These are phyloP conservation scores for Aspergillus asperescens DNA, from an alignment of 495 filamentous ascomycete species.

Conservation along the genomic window DNA sequence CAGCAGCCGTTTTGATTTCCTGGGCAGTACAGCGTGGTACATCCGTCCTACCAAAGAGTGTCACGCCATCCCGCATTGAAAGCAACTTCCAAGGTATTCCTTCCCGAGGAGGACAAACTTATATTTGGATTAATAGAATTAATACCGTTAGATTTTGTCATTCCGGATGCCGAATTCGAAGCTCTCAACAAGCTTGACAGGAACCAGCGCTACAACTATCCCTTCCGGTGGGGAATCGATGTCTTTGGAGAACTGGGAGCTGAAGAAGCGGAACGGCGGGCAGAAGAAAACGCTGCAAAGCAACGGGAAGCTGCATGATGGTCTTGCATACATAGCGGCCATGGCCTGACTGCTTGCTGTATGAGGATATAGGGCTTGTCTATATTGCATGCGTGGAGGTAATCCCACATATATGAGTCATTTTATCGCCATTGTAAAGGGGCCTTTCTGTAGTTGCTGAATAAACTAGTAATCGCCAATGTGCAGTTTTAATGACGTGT, in stretches of 20 bases:
- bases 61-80: slow-evolving; percentile 52
- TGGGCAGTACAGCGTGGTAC: slow-evolving; percentile 77
- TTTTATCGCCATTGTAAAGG: no score
- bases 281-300: slow-evolving; percentile 40
- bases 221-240: slow-evolving; percentile 46
- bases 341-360: neutral
- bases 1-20: slow-evolving; percentile 65
- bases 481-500: no score
- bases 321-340: neutral
- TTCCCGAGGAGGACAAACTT: neutral
- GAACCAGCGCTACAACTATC: slow-evolving; percentile 47
- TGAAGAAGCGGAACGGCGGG: slow-evolving; percentile 40
- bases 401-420: no score
- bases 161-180: slow-evolving; percentile 42
- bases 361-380: neutral
- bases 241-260: slow-evolving; percentile 46
- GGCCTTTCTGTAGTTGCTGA: no score
- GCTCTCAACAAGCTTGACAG: slow-evolving; percentile 43
- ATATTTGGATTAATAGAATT: neutral
- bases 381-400: no score
- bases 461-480: no score
- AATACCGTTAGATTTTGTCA: slow-evolving; percentile 37
- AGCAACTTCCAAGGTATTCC: slow-evolving; percentile 48
- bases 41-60: slow-evolving; percentile 56
- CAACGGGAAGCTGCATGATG: slow-evolving; percentile 20